phyloP scores from a whole-genome alignment of 1,284 basidiomycete species.

The Pyrrhoderma noxium region DNA sequence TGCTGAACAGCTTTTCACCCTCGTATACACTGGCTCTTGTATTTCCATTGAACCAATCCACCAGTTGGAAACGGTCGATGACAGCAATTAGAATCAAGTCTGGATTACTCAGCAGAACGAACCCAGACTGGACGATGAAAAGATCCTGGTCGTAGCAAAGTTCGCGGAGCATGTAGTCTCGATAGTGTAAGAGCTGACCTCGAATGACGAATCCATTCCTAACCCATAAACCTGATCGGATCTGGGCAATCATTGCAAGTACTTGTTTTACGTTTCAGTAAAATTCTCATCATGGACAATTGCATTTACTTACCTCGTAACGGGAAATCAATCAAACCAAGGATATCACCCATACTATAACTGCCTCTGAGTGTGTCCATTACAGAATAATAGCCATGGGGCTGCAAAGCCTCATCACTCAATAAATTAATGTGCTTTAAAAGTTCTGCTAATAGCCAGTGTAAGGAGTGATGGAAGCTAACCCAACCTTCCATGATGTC shows the following conservation, averaged over 20 bases:
- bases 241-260: conserved; percentile 86
- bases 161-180: conserved; percentile 93
- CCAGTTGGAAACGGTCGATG: conserved; percentile 84
- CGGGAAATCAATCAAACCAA: conserved; percentile 79
- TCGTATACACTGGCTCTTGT: conserved; percentile 59
- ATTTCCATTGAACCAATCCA: conserved; percentile 71
- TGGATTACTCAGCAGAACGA: conserved; percentile 70
- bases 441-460: conserved; percentile 89
- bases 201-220: conserved; percentile 95
- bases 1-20: conserved; percentile 63
- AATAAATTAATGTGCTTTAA: conserved; percentile 74
- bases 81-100: conserved; percentile 78
- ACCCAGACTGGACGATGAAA: conserved; percentile 82
- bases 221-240: conserved; percentile 94
- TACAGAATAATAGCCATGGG: conserved; percentile 47
- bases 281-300: conserved; percentile 8
- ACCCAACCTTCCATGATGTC: conserved; percentile 77
- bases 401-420: conserved; percentile 44
- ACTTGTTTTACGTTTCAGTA: conserved; percentile 40
- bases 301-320: conserved; percentile 57
- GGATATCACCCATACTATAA: conserved; percentile 27
- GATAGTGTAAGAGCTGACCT: conserved; percentile 94
- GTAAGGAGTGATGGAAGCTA: conserved; percentile 92
- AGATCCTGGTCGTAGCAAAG: conserved; percentile 96
- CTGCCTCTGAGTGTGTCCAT: conserved; percentile 37